These are phyloP conservation scores for Crithidia sp. DNA, from an alignment of 208 protist genomes.

Conservation along the genomic window DNA sequence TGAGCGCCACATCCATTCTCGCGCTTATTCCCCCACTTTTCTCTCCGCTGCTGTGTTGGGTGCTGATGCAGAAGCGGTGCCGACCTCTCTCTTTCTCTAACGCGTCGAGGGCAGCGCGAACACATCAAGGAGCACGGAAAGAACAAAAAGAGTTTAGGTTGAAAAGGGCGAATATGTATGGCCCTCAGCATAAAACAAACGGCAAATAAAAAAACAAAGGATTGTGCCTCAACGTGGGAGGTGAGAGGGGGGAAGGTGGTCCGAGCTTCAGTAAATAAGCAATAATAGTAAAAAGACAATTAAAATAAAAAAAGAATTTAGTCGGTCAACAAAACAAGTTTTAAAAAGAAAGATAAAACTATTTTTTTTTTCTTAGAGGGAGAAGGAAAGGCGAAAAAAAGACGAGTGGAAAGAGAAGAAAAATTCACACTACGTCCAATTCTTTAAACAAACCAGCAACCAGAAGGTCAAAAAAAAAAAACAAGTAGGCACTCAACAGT, in stretches of 20 bases:
- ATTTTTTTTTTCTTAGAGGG: neutral
- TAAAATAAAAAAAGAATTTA: conserved; percentile 8
- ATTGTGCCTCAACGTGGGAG: too few relatives aligned
- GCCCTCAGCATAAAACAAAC: too few relatives aligned
- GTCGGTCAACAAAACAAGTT: neutral
- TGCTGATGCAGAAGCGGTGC: too few relatives aligned
- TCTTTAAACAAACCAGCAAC: neutral
- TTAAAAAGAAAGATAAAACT: conserved; percentile 7
- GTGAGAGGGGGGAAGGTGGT: neutral
- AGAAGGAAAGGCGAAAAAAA: neutral
- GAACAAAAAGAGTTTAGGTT: too few relatives aligned
- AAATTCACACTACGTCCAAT: neutral
- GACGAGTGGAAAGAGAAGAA: neutral
- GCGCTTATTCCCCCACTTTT: too few relatives aligned
- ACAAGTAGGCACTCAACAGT: neutral
- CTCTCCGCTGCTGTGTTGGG: too few relatives aligned
- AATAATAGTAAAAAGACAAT: neutral
- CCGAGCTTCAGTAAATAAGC: neutral
- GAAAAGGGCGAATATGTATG: too few relatives aligned
- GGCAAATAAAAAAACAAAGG: too few relatives aligned
- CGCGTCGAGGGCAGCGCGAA: too few relatives aligned
- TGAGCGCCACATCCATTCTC: too few relatives aligned
- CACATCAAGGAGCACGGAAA: too few relatives aligned
- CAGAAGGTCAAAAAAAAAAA: neutral
- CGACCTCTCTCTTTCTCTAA: too few relatives aligned